Conservation (phyloP, 148 eudicot genomes). For the Rhododendron griersonianum region DNA sequence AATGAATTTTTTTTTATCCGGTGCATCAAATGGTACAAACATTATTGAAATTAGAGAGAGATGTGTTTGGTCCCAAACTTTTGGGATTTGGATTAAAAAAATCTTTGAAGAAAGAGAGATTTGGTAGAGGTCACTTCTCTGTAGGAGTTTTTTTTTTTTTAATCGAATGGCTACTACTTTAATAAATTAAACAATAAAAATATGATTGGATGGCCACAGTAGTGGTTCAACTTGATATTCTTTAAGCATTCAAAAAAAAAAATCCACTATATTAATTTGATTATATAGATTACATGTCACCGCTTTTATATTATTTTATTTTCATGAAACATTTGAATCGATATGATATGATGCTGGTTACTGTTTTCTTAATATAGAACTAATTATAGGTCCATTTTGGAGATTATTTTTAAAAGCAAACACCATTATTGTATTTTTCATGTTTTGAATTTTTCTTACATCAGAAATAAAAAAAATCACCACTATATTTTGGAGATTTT, state of each 20-base stretch:
- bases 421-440: neutral
- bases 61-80: too few species aligned
- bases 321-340: neutral
- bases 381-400: neutral
- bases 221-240: too few species aligned
- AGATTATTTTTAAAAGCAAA: neutral
- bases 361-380: neutral
- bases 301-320: neutral
- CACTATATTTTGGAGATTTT: neutral
- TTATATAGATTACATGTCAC: neutral
- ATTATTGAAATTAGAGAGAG: too few species aligned
- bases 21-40: too few species aligned
- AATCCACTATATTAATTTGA: neutral
- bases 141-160: too few species aligned
- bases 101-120: too few species aligned
- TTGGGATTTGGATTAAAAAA: too few species aligned
- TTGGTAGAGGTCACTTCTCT: too few species aligned
- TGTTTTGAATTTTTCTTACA: neutral
- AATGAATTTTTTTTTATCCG: too few species aligned
- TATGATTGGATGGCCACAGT: neutral
- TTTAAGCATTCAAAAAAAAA: neutral
- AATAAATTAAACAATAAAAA: neutral
- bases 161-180: neutral
- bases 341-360: neutral
- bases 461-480: neutral